Conservation (phyloP, 2,329 filamentous ascomycete genomes). For the Aspergillus ochraceoroseus region DNA sequence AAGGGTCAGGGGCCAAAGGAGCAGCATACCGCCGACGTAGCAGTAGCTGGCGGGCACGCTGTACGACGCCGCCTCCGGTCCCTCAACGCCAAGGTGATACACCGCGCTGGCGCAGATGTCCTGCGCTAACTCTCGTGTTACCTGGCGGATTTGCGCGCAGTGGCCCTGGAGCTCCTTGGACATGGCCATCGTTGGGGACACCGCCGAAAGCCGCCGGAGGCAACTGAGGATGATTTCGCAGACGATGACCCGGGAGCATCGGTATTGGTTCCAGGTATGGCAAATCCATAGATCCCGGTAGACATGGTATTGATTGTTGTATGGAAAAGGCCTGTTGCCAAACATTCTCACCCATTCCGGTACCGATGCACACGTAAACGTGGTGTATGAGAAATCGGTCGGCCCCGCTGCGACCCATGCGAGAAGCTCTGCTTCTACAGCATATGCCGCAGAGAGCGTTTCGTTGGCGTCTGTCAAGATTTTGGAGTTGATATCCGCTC, state of each 20-base stretch:
- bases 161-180: slow-evolving; percentile 31
- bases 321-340: slow-evolving; percentile 31
- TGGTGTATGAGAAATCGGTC: slow-evolving; percentile 28
- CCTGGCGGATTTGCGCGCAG: slow-evolving; percentile 28
- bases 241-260: slow-evolving; percentile 54
- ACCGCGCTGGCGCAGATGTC: slow-evolving; percentile 40
- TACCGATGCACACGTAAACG: slow-evolving; percentile 20
- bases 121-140: slow-evolving; percentile 27
- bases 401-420: slow-evolving; percentile 31
- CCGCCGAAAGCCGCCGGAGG: slow-evolving; percentile 25
- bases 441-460: slow-evolving; percentile 31
- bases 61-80: slow-evolving; percentile 4
- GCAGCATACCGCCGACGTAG: slow-evolving; percentile 32
- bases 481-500: slow-evolving; percentile 31
- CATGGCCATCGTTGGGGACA: slow-evolving; percentile 18
- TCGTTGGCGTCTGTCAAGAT: slow-evolving; percentile 25
- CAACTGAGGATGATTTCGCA: slow-evolving; percentile 47
- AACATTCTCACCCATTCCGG: slow-evolving; percentile 36
- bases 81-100: slow-evolving; percentile 30
- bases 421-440: slow-evolving; percentile 34
- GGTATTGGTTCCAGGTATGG: slow-evolving; percentile 56
- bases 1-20: slow-evolving; percentile 39
- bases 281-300: slow-evolving; percentile 54
- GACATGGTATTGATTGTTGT: slow-evolving; percentile 52
- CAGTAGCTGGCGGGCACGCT: slow-evolving; percentile 24